Evolutionary conservation across 176 grass and related monocot genomes (phyloP), one percentile per base, ranked within the genome.

Genomic region (Oryza coarctata): DNA sequence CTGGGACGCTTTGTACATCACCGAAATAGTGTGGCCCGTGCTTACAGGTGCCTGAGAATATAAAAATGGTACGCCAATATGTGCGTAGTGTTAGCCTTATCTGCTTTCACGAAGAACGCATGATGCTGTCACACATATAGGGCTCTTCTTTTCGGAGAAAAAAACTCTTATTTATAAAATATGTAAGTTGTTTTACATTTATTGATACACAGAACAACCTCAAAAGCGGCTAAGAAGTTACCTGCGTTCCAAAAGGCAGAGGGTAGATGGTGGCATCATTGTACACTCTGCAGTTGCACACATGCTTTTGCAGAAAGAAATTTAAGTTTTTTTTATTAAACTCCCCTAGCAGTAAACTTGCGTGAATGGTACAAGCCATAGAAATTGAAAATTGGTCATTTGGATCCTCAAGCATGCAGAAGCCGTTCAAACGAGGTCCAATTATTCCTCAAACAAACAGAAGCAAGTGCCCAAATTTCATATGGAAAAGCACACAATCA

Each of bases 31-130:
- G 49, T 63, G 73, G 33, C 3, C 69, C 77, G 55, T 33, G 73
- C 23, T 65, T 65, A 5, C 25, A 65, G 79, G 57, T 72, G 58
- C 74, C 14, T 83, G 43, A 50, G 80, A 78, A 82, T 71, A 52
- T 64, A 28, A 49, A 83, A 64, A 45, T 77, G 12, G 65, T 71
- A 17, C 25, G 20, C 6, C 20, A 57, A 57, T 57, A 50, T 50
- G 45, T 57, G 55, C 55, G 7, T 23, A 25, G 22, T 23, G n/a
- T 60, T 50, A 10, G 55, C 55, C 55, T 11, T 25, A 25, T 60
- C 2, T 25, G 22, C 55, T 23, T n/a, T 60, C 55, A 60, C 11
- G 55, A 25, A 25, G n/a, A 60, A 60, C n/a, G 55, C 55, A 60
- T 60, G 55, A 60, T 25, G n/a, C 55, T 60, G 2, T 60, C n/a